Percentiles rank a stretch among this genome's conserved stretches.
Conservation (phyloP, 208 protist genomes). For the Crithidia mellificae region DNA sequence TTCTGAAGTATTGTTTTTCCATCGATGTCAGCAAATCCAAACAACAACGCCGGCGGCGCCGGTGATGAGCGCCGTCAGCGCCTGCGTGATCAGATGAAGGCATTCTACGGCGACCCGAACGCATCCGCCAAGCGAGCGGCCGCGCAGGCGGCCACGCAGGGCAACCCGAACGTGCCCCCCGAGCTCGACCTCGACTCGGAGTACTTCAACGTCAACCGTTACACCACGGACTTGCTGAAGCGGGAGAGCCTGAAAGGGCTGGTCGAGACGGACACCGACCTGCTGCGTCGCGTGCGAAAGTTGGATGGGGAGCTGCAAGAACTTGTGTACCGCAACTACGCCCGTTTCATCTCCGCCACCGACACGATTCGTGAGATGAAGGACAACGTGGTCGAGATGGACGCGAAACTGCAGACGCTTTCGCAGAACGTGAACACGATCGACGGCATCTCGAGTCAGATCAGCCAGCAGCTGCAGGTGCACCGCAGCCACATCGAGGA, state of each 20-base stretch:
- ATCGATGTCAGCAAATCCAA: not conserved
- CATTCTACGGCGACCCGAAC: slow-evolving; percentile 79
- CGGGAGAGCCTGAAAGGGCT: slow-evolving; percentile 71
- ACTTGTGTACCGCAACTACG: slow-evolving; percentile 99
- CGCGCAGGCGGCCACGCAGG: slow-evolving; percentile 3
- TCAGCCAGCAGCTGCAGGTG: slow-evolving; percentile 59
- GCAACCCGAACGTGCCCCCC: slow-evolving; percentile 41
- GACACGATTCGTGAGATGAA: slow-evolving; percentile 97
- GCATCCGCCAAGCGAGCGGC: slow-evolving; percentile 23
- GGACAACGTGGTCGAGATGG: slow-evolving; percentile 89
- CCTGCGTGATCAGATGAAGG: slow-evolving; percentile 74
- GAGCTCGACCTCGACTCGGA: slow-evolving; percentile 85
- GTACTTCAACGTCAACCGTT: slow-evolving; percentile 77
- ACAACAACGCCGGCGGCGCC: slow-evolving; percentile 5
- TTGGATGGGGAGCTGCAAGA: slow-evolving; percentile 97
- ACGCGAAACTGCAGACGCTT: slow-evolving; percentile 78
- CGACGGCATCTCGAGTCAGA: slow-evolving; percentile 60
- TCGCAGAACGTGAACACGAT: slow-evolving; percentile 71
- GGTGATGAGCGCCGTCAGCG: slow-evolving; percentile 55
- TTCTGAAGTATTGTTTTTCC: not conserved
- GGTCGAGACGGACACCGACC: slow-evolving; percentile 78
- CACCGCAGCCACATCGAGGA: slow-evolving; percentile 75
- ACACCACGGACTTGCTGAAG: slow-evolving; percentile 81
- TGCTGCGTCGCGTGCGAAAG: slow-evolving; percentile 67
- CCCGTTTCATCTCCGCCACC: slow-evolving; percentile 98